Conservation (phyloP, 345 rosid species). For the Schrenkiella parvula region DNA sequence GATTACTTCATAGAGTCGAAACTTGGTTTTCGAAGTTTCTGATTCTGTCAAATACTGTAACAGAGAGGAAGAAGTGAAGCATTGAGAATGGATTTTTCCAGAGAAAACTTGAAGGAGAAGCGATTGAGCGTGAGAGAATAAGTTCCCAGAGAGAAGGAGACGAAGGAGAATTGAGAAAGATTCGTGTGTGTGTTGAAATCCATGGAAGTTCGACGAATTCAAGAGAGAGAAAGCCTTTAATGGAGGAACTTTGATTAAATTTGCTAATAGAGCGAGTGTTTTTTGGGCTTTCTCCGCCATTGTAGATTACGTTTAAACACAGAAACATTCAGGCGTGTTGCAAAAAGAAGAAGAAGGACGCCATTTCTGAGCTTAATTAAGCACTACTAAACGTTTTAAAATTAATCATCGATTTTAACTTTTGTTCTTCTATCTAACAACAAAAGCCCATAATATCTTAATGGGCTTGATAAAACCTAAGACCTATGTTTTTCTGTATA, state of each 20-base stretch:
- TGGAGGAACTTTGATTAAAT: constrained; percentile 56
- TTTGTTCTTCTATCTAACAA: no score
- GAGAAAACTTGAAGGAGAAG: constrained; percentile 46
- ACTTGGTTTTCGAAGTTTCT: constrained; percentile 2
- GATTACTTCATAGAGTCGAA: constrained; percentile 47
- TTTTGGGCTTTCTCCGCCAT: constrained; percentile 33
- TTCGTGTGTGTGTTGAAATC: constrained; percentile 46
- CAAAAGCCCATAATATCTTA: background rate
- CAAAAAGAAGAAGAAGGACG: background rate
- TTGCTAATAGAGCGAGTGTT: constrained; percentile 31
- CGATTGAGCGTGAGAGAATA: constrained; percentile 42
- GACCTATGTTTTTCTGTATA: no score
- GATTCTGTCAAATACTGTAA: constrained; percentile 37
- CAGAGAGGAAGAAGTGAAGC: constrained; percentile 46
- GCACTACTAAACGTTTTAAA: background rate
- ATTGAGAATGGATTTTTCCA: constrained; percentile 42
- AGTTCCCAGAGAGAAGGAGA: constrained; percentile 42
- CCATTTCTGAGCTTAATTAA: background rate
- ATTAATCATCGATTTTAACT: background rate
- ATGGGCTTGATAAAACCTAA: background rate
- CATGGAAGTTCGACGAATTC: constrained; percentile 35
- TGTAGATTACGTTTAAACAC: background rate
- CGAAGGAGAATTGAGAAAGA: constrained; percentile 43
- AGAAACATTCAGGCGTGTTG: background rate
- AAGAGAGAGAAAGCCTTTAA: constrained; percentile 42